Evolutionary conservation across 2,329 filamentous ascomycete species (phyloP).

Genomic region (Tolypocladium pustulatum): DNA sequence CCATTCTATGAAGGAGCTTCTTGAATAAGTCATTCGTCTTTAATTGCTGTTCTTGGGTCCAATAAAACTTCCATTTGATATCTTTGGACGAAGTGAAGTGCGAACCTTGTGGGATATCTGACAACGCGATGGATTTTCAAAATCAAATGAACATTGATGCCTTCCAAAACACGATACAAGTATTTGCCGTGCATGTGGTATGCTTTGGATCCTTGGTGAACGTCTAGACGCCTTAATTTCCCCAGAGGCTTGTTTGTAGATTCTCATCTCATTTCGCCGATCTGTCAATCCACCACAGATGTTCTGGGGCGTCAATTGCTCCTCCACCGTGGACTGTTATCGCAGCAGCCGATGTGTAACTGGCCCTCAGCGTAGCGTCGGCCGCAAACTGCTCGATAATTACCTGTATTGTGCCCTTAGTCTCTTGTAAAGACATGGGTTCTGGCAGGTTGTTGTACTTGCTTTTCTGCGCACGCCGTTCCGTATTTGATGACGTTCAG

Average conservation of each 20-base stretch:
- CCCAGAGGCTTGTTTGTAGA: conserved; percentile 17
- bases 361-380: conserved; percentile 15
- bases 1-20: conserved; percentile 41
- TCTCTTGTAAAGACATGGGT: too few species aligned
- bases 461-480: too few species aligned
- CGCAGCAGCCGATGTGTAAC: conserved; percentile 27
- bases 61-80: background rate
- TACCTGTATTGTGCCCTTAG: too few species aligned
- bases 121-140: too few species aligned
- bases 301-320: conserved; percentile 24
- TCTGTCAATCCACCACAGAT: conserved; percentile 24
- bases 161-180: conserved; percentile 15
- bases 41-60: background rate
- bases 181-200: conserved; percentile 15
- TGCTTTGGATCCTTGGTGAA: conserved; percentile 3
- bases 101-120: too few species aligned
- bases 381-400: conserved; percentile 22
- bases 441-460: too few species aligned
- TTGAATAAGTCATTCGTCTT: background rate
- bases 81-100: background rate
- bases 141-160: conserved; percentile 4
- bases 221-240: background rate
- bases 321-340: conserved; percentile 25
- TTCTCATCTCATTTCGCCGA: conserved; percentile 26
- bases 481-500: too few species aligned